These are phyloP conservation scores for Strobilomyces echinocephalus DNA, from an alignment of 768 basidiomycete species.

Conservation along the genomic window DNA sequence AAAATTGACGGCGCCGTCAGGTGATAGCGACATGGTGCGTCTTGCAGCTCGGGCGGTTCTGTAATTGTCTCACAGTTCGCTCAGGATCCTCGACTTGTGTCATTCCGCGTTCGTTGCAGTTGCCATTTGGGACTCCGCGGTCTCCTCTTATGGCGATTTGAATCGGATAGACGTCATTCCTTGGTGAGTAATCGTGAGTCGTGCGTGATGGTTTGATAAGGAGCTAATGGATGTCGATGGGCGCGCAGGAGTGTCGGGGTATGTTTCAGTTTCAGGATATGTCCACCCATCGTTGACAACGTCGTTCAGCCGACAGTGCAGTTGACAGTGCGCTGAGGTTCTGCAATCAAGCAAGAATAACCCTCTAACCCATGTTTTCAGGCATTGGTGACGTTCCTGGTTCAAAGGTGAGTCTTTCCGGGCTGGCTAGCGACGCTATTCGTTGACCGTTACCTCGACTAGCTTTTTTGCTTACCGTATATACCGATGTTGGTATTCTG, in stretches of 20 bases:
- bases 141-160: constrained; percentile 18
- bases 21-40: constrained; percentile 20
- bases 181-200: constrained; percentile 13
- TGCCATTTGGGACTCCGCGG: constrained; percentile 24
- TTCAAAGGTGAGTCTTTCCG: constrained; percentile 12
- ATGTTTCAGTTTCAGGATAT: background rate
- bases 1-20: background rate
- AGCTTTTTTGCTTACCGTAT: constrained; percentile 27
- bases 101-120: constrained; percentile 21
- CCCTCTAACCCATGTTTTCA: background rate
- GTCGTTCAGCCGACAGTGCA: constrained; percentile 13
- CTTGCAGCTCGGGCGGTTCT: background rate
- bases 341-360: background rate
- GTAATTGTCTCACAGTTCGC: background rate
- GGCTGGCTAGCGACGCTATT: background rate
- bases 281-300: background rate
- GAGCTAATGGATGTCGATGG: background rate
- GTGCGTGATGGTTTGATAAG: background rate
- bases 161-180: constrained; percentile 11
- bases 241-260: constrained; percentile 24
- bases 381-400: constrained; percentile 25
- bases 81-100: constrained; percentile 23
- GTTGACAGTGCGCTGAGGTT: constrained; percentile 15
- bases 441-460: background rate
- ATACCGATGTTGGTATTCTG: constrained; percentile 15